Evolutionary conservation across 2,329 filamentous ascomycete species (phyloP).

Genomic region (Calonectria multiphialidica): DNA sequence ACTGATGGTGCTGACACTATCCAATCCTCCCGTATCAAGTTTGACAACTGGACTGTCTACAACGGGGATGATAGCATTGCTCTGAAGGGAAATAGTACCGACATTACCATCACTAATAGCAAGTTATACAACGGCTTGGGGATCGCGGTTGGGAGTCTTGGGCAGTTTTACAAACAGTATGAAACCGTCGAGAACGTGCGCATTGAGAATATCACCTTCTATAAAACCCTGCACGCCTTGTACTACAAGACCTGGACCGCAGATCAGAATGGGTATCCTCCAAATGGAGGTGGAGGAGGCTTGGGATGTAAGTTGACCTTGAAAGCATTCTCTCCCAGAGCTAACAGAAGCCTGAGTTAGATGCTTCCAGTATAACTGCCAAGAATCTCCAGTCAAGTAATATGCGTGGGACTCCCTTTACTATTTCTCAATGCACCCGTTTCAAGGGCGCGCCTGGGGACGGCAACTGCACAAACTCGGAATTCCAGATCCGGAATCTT

Average conservation of each 20-base stretch:
- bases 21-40: neutral
- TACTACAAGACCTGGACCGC: neutral
- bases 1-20: neutral
- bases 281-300: neutral
- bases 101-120: neutral
- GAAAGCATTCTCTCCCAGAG: neutral
- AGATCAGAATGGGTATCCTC: neutral
- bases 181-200: neutral
- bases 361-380: neutral
- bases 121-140: neutral
- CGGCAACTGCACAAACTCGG: neutral
- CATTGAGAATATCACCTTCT: neutral
- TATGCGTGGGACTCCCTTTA: neutral
- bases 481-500: neutral
- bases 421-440: neutral
- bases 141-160: neutral
- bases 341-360: neutral
- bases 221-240: neutral
- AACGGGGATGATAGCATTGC: neutral
- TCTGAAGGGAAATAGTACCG: neutral
- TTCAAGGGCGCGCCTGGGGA: neutral
- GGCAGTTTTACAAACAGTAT: neutral
- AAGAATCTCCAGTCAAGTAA: neutral
- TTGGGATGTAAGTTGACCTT: neutral
- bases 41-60: neutral